phyloP scores from a whole-genome alignment of 345 rosid genomes.

The Cardamine occulta region DNA sequence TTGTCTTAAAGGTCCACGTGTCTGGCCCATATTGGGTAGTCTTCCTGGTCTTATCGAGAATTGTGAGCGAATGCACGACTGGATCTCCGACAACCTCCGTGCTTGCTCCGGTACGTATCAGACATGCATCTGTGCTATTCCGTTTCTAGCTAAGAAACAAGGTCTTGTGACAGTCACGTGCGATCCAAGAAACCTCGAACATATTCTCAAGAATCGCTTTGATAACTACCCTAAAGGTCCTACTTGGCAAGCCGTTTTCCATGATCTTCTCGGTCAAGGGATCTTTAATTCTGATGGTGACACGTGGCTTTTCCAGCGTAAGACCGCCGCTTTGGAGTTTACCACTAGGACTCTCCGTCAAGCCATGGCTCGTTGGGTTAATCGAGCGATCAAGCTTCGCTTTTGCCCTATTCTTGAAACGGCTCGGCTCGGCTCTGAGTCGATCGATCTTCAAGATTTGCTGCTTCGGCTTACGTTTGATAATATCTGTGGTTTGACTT shows the following conservation, averaged over 20 bases:
- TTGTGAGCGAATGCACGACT: constrained; percentile 89
- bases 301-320: constrained; percentile 96
- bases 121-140: constrained; percentile 92
- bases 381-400: constrained; percentile 67
- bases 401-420: constrained; percentile 72
- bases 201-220: constrained; percentile 80
- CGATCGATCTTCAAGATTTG: constrained; percentile 86
- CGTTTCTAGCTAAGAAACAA: constrained; percentile 76
- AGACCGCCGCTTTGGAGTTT: constrained; percentile 94
- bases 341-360: constrained; percentile 96
- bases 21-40: constrained; percentile 90
- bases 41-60: constrained; percentile 91
- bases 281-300: constrained; percentile 92
- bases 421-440: constrained; percentile 53
- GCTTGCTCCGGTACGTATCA: constrained; percentile 98
- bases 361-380: constrained; percentile 98
- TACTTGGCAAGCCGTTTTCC: constrained; percentile 95
- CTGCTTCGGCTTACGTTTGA: constrained; percentile 94
- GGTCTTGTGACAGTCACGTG: constrained; percentile 98
- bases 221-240: constrained; percentile 97
- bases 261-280: constrained; percentile 89
- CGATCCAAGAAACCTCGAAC: constrained; percentile 89
- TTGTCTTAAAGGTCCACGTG: constrained; percentile 82
- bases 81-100: constrained; percentile 93
- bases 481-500: constrained; percentile 91